phyloP scores from a whole-genome alignment of 2,329 filamentous ascomycete genomes.

The Calonectria pseudoturangicola region DNA sequence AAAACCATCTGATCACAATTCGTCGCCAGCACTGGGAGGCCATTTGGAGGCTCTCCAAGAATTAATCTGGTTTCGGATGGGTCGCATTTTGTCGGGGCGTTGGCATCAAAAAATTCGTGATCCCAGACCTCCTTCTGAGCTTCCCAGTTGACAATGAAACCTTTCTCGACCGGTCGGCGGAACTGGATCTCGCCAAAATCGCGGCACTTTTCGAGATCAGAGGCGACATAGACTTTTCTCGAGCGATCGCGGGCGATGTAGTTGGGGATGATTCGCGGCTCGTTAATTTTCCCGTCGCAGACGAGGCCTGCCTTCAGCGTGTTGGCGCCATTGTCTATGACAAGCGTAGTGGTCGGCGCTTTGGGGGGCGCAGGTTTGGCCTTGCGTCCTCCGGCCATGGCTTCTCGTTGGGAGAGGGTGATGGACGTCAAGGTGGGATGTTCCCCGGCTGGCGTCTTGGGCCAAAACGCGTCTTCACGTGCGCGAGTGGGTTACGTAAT shows the following conservation, averaged over 20 bases:
- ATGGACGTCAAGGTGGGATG: slow-evolving; percentile 30
- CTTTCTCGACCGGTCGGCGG: slow-evolving; percentile 92
- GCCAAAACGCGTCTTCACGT: slow-evolving; percentile 48
- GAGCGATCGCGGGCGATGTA: slow-evolving; percentile 90
- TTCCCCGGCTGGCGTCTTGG: slow-evolving; percentile 12
- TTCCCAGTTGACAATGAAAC: slow-evolving; percentile 97
- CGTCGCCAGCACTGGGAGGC: slow-evolving; percentile 85
- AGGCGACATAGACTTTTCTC: slow-evolving; percentile 85
- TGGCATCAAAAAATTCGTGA: slow-evolving; percentile 84
- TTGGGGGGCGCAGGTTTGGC: slow-evolving; percentile 70
- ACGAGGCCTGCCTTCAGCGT: slow-evolving; percentile 93
- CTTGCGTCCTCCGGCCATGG: slow-evolving; percentile 70
- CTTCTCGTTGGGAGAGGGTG: slow-evolving; percentile 20
- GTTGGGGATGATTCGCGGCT: slow-evolving; percentile 88
- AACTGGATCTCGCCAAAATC: slow-evolving; percentile 95
- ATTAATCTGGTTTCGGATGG: slow-evolving; percentile 89
- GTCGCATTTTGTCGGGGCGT: slow-evolving; percentile 81
- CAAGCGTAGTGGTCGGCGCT: slow-evolving; percentile 80
- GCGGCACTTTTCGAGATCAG: slow-evolving; percentile 84
- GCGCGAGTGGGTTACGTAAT: slow-evolving; percentile 44
- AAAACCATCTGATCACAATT: slow-evolving; percentile 98
- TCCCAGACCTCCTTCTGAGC: slow-evolving; percentile 97
- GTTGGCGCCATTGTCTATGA: slow-evolving; percentile 95
- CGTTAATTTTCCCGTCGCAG: slow-evolving; percentile 64
- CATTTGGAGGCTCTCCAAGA: slow-evolving; percentile 90